Base-by-base conservation (phyloP, 305 asterid species). In the Ilex paraguariensis region DNA sequence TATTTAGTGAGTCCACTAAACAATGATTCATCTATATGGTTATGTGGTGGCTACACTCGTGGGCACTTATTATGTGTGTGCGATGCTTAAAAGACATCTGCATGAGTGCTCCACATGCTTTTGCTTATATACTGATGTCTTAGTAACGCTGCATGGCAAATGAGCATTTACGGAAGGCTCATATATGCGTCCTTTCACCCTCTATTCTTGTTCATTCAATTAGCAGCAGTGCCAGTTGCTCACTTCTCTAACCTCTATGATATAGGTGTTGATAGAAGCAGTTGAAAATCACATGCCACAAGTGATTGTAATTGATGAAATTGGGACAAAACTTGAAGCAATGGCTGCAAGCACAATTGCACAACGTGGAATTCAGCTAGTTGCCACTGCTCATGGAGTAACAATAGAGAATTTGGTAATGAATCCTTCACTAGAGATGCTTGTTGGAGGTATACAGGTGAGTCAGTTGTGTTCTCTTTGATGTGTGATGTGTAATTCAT, bases 251-350 rank as follows among this genome's bases (percentile, higher is more conserved):
- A 10, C 10, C 12, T 10, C 3, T 46, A 46, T 14, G 63, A 21
- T 73, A 58, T 70, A 91, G 96, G 98, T 91, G 64, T 73, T 91
- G 79, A 90, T 90, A 70, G 97, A 90, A 84, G 97, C 97, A 64
- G 96, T 90, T 68, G 97, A 90, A 73, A 90, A 90, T 79, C 97
- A 90, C 68, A 87, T 90, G 97, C 95, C 96, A 62, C 97, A 87
- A 90, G 96, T 87, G 63, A 90, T 90, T 72, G 98, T 91, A 72
- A 91, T 91, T 54, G 98, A 88, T 75, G 98, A 91, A 78, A 91
- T 91, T 62, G 96, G 96, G 66, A 91, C 96, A 46, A 91, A 84
- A 66, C 98, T 91, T 63, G 98, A 91, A 80, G 98, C 98, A 57
- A 55, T 81, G 62, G 96, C 98, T 52, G 98, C 98, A 66, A 83